Evolutionary conservation across 306 rosid genomes (phyloP).

Genomic region (Casuarina cunninghamiana): DNA sequence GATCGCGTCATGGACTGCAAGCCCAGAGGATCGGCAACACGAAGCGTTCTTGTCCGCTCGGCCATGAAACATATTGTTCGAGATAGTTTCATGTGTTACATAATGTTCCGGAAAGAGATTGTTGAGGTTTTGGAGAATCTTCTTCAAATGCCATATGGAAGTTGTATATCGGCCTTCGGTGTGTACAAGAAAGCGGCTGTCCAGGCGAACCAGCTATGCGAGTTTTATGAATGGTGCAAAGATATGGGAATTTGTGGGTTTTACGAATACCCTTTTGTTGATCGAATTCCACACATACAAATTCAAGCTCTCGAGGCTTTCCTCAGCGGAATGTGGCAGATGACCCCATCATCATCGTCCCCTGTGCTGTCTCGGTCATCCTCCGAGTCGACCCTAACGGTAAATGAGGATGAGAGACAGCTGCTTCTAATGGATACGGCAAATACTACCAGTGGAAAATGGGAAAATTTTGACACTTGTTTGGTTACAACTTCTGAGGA

Average conservation of each 20-base stretch:
- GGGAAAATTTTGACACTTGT: slow-evolving; percentile 16
- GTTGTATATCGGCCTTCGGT: slow-evolving; percentile 46
- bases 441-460: slow-evolving; percentile 16
- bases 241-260: slow-evolving; percentile 47
- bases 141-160: slow-evolving; percentile 57
- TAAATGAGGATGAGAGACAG: slow-evolving; percentile 10
- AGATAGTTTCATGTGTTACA: slow-evolving; percentile 60
- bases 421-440: not conserved
- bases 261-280: slow-evolving; percentile 59
- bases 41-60: slow-evolving; percentile 39
- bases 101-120: slow-evolving; percentile 39
- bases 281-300: slow-evolving; percentile 54
- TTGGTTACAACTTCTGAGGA: too few species aligned
- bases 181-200: slow-evolving; percentile 63
- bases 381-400: not conserved
- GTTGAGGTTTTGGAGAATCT: slow-evolving; percentile 55
- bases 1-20: slow-evolving; percentile 70
- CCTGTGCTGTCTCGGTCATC: slow-evolving; percentile 16
- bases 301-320: slow-evolving; percentile 54
- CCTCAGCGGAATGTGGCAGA: slow-evolving; percentile 69
- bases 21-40: slow-evolving; percentile 41
- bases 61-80: slow-evolving; percentile 60
- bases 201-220: slow-evolving; percentile 54
- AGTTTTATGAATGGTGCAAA: slow-evolving; percentile 65
- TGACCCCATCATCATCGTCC: slow-evolving; percentile 47